Base-by-base conservation (phyloP, 441 rosid species). In the Croton setiger region DNA sequence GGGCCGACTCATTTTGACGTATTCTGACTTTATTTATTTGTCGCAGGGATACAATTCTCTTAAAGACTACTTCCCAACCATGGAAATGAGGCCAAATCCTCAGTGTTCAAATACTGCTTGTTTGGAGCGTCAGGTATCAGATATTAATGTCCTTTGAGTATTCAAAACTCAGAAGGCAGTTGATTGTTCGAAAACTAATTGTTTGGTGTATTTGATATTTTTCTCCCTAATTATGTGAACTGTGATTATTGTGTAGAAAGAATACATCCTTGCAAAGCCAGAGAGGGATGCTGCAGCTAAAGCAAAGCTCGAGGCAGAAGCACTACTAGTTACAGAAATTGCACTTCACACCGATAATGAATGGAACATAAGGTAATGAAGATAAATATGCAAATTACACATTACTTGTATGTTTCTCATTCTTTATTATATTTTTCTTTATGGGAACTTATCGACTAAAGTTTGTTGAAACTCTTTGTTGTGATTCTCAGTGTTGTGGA, bases 1-100 rank as follows among this genome's bases (percentile, higher is more conserved):
- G 20, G 63, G 62, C 65, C 41, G 11, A 20, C 45, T 63, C 60
- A 43, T 55, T 57, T 75, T 55, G 31, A 36, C 41, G 35, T 43
- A 33, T 53, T 70, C 69, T 60, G 56, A 48, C 43, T 67, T 74
- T 77, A 35, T 59, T 72, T 54, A 58, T 69, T 81, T 71, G 57
- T 67, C 66, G 37, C 81, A 95, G 99, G 99, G 98, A 58, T 95
- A 92, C 77, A 95, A 87, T 80, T 90, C 98, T 70, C 94, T 95
- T n/a, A 95, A 92, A 77, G 98, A 92, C 79, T 95, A 60, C 80
- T 95, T 95, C 79, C 99, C 98, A 72, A 88, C 98, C 63, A 89
- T 95, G 98, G 85, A 87, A 81, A 89, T 90, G 98, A 95, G 83
- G 83, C 99, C 98, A 60, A 92, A 92, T 76, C 95, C 96, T 44